Evolutionary conservation across 2,329 filamentous ascomycete species (phyloP).

Genomic region (Corinectria fuckeliana): DNA sequence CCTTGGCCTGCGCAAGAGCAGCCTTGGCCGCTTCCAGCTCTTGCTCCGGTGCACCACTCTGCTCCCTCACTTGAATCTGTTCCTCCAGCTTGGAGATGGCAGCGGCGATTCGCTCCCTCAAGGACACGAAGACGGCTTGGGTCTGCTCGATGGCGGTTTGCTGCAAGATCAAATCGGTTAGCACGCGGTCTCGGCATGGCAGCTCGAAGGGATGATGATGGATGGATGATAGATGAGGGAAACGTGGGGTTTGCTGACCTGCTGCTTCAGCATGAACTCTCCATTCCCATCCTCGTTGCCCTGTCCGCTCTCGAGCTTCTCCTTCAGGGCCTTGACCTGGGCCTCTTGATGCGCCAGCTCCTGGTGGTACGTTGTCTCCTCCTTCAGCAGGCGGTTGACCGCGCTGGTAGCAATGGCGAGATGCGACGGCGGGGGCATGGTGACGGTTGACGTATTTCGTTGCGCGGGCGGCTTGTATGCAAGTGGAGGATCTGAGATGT

Average conservation of each 20-base stretch:
- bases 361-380: slow-evolving; percentile 88
- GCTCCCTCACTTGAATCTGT: slow-evolving; percentile 70
- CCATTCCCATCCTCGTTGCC: slow-evolving; percentile 73
- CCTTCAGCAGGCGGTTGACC: slow-evolving; percentile 85
- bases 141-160: slow-evolving; percentile 86
- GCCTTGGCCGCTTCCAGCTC: slow-evolving; percentile 64
- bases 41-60: slow-evolving; percentile 51
- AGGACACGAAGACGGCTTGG: slow-evolving; percentile 76
- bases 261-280: slow-evolving; percentile 82
- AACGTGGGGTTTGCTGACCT: slow-evolving; percentile 61
- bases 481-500: background rate
- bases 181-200: background rate
- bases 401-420: slow-evolving; percentile 82
- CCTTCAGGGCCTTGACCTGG: slow-evolving; percentile 72
- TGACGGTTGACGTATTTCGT: slow-evolving; percentile 22
- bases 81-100: slow-evolving; percentile 77
- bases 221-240: too few species aligned
- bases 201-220: background rate
- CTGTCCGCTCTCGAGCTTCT: slow-evolving; percentile 58
- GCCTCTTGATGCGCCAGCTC: slow-evolving; percentile 79
- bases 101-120: slow-evolving; percentile 74
- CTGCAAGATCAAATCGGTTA: slow-evolving; percentile 51
- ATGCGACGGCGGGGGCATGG: slow-evolving; percentile 78
- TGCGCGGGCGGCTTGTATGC: too few species aligned
- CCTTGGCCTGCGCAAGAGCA: slow-evolving; percentile 58